A percentile compares a stretch with the other conserved stretches of the same genome.
These are phyloP conservation scores for Aureobasidium sp. DNA, from an alignment of 2,329 filamentous ascomycete species.

Conservation along the genomic window DNA sequence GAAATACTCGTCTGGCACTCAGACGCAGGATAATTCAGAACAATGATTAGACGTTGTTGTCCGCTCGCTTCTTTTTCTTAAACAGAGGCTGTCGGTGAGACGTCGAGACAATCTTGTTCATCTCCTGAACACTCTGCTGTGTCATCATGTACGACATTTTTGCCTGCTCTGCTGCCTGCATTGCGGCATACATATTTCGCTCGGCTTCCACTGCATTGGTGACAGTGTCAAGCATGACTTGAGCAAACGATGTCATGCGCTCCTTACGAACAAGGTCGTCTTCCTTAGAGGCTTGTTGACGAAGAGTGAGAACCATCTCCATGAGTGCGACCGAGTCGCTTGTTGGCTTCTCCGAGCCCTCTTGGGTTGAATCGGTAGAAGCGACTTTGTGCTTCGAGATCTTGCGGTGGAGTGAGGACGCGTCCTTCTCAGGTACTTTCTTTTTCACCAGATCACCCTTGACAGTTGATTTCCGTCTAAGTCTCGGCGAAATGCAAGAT, in stretches of 20 bases:
- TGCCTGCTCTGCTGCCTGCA: constrained; percentile 21
- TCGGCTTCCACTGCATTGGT: constrained; percentile 22
- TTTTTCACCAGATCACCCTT: neutral
- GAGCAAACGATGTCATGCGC: constrained; percentile 20
- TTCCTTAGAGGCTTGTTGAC: constrained; percentile 9
- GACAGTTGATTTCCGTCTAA: neutral
- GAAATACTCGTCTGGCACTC: neutral
- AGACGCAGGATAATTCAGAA: too few species aligned
- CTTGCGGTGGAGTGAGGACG: neutral
- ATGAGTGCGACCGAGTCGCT: neutral
- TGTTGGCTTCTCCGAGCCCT: neutral
- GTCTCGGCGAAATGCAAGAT: neutral
- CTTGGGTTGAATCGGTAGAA: neutral
- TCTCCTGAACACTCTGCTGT: constrained; percentile 19
- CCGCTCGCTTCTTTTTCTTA: neutral
- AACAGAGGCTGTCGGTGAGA: constrained; percentile 4
- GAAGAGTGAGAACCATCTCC: constrained; percentile 1
- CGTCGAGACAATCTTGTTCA: constrained; percentile 13
- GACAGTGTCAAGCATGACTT: constrained; percentile 22
- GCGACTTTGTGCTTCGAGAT: neutral
- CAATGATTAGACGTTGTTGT: neutral
- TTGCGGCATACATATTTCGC: constrained; percentile 21
- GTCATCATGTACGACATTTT: constrained; percentile 23
- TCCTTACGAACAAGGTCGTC: constrained; percentile 18
- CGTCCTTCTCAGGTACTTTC: neutral